Percentiles rank a stretch among this genome's conserved stretches.
These are phyloP conservation scores for Metschnikowia dekortorum DNA, from an alignment of 805 yeast genomes.

Conservation along the genomic window DNA sequence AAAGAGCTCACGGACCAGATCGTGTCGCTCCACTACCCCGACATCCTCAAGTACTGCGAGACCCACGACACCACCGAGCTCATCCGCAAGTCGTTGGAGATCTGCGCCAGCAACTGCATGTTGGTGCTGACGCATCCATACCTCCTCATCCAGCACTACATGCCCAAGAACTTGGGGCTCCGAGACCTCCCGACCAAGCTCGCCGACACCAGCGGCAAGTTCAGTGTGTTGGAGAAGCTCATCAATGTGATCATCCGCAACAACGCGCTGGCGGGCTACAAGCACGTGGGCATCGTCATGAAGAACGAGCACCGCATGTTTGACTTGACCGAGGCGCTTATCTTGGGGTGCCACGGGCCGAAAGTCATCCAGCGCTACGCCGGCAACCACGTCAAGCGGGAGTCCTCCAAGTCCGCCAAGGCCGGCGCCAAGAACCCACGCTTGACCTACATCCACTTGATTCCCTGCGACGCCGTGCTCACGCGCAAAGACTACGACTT, in stretches of 20 bases:
- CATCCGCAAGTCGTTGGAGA: constrained; percentile 68
- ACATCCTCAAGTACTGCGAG: constrained; percentile 82
- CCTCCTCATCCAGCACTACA: constrained; percentile 72
- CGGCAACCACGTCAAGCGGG: constrained; percentile 56
- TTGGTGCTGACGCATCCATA: constrained; percentile 88
- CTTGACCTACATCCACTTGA: constrained; percentile 32
- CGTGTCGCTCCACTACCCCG: constrained; percentile 85
- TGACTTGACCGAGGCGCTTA: constrained; percentile 69
- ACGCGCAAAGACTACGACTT: constrained; percentile 20
- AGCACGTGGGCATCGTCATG: constrained; percentile 67
- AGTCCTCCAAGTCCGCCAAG: constrained; percentile 25
- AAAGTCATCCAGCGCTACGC: constrained; percentile 52
- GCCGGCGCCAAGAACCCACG: constrained; percentile 14
- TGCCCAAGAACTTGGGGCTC: constrained; percentile 73
- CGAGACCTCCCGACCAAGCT: constrained; percentile 68
- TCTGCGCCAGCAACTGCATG: constrained; percentile 71
- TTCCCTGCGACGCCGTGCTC: constrained; percentile 37
- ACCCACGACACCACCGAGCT: constrained; percentile 47
- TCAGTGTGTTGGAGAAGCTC: constrained; percentile 62
- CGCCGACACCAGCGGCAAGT: constrained; percentile 81
- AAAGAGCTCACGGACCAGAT: constrained; percentile 88
- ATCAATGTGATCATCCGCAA: constrained; percentile 47
- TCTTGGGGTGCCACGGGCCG: constrained; percentile 52
- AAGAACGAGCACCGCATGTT: constrained; percentile 58
- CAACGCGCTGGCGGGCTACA: constrained; percentile 22